These are phyloP conservation scores for Talaromyces rugulosus DNA, from an alignment of 2,329 filamentous ascomycete species.

Conservation along the genomic window DNA sequence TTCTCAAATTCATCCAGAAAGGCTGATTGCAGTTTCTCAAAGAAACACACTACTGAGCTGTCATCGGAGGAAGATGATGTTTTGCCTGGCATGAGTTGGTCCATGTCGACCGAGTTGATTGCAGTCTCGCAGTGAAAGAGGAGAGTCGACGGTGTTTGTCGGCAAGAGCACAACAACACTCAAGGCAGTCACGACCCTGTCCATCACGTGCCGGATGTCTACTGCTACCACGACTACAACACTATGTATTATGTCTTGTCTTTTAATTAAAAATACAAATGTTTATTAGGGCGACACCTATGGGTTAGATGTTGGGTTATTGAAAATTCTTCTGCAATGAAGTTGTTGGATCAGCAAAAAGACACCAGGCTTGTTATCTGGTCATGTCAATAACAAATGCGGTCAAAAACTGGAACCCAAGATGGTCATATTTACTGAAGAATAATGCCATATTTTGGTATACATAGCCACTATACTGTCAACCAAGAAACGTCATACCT, in stretches of 20 bases:
- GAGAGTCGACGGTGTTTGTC: neutral
- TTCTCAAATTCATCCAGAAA: conserved; percentile 10
- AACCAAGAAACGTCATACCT: too few relatives aligned
- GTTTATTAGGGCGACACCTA: too few relatives aligned
- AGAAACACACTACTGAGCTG: conserved; percentile 1
- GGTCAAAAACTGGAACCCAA: too few relatives aligned
- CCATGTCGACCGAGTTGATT: neutral
- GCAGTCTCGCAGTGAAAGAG: neutral
- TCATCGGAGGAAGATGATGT: neutral
- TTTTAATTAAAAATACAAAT: neutral
- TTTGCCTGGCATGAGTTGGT: neutral
- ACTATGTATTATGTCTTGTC: neutral
- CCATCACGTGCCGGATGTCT: neutral
- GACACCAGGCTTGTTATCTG: too few relatives aligned
- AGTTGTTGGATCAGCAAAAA: too few relatives aligned
- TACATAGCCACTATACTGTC: too few relatives aligned
- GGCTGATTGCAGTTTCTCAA: conserved; percentile 8
- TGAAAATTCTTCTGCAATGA: too few relatives aligned
- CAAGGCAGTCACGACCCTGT: neutral
- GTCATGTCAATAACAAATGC: too few relatives aligned
- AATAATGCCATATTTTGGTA: too few relatives aligned
- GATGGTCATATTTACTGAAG: too few relatives aligned
- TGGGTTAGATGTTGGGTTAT: too few relatives aligned
- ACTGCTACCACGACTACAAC: neutral
- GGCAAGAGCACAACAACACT: neutral